Conservation (phyloP, 2,329 filamentous ascomycete species). For the Colletotrichum paranaense region DNA sequence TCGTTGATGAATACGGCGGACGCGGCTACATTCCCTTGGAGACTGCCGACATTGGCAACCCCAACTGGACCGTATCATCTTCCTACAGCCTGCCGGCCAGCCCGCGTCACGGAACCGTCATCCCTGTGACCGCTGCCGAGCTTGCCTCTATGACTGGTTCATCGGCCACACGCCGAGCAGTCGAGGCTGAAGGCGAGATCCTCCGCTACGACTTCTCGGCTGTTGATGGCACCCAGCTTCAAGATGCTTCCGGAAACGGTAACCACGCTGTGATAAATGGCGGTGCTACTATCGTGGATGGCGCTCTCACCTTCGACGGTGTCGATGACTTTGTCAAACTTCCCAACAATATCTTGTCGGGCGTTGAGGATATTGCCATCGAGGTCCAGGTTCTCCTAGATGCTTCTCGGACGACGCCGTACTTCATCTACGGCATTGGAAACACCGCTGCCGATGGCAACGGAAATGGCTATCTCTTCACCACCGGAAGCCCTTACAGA, state of each 20-base stretch:
- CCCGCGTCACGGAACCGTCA: conserved; percentile 65
- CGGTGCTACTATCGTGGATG: conserved; percentile 30
- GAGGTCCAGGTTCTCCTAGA: conserved; percentile 37
- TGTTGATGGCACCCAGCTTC: conserved; percentile 28
- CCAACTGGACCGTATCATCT: conserved; percentile 58
- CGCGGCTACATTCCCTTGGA: conserved; percentile 65
- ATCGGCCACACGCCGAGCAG: conserved; percentile 7
- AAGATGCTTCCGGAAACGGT: conserved; percentile 38
- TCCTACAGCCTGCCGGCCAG: conserved; percentile 59
- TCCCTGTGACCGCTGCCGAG: conserved; percentile 61
- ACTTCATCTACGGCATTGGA: conserved; percentile 42
- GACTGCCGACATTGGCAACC: conserved; percentile 59
- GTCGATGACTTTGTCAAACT: conserved; percentile 39
- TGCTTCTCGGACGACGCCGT: conserved; percentile 36
- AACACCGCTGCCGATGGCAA: conserved; percentile 35
- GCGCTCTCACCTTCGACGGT: conserved; percentile 39
- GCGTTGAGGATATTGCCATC: conserved; percentile 36
- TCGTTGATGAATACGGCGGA: conserved; percentile 64
- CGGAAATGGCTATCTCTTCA: conserved; percentile 40
- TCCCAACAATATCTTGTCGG: conserved; percentile 37
- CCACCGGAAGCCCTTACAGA: conserved; percentile 39
- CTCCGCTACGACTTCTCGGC: conserved; percentile 38
- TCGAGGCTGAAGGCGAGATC: conserved; percentile 36
- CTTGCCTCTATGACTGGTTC: conserved; percentile 46
- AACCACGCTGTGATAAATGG: conserved; percentile 38